These are phyloP conservation scores for Stylosanthes scabra DNA, from an alignment of 331 rosid genomes.

Conservation along the genomic window DNA sequence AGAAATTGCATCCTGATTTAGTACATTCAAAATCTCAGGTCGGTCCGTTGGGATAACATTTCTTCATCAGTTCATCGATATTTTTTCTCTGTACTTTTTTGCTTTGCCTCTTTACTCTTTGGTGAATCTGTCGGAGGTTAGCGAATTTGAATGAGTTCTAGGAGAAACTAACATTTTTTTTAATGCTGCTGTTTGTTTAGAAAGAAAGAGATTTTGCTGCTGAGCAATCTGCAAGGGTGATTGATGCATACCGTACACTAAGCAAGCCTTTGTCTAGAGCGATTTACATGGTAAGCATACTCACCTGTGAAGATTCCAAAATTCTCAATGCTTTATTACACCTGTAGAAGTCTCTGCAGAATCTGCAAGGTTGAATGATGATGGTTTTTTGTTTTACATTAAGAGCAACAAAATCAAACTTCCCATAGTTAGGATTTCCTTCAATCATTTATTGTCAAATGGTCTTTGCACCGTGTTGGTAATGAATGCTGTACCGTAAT, in stretches of 20 bases:
- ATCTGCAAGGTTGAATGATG: too few species aligned
- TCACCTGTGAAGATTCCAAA: conserved; percentile 15
- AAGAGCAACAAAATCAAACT: conserved; percentile 1
- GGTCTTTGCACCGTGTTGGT: conserved; percentile 18
- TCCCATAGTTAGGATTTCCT: background rate
- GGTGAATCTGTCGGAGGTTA: background rate
- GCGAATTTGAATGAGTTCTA: conserved; percentile 19
- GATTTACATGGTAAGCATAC: conserved; percentile 74
- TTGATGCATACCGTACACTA: conserved; percentile 83
- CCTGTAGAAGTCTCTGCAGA: too few species aligned
- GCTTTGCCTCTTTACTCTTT: background rate
- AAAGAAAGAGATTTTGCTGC: conserved; percentile 89
- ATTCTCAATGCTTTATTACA: conserved; percentile 24
- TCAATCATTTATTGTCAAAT: conserved; percentile 10
- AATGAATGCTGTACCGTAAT: conserved; percentile 14
- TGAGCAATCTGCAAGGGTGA: conserved; percentile 91
- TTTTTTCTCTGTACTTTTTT: background rate
- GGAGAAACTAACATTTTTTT: conserved; percentile 30
- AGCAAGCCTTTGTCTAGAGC: conserved; percentile 80
- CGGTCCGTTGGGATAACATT: conserved; percentile 31
- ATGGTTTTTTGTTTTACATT: conserved; percentile 12
- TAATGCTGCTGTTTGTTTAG: conserved; percentile 48
- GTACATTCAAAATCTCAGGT: conserved; percentile 97
- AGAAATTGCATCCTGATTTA: conserved; percentile 94
- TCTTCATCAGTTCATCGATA: background rate